Conservation (phyloP, 441 rosid genomes). For the Gossypium davidsonii region DNA sequence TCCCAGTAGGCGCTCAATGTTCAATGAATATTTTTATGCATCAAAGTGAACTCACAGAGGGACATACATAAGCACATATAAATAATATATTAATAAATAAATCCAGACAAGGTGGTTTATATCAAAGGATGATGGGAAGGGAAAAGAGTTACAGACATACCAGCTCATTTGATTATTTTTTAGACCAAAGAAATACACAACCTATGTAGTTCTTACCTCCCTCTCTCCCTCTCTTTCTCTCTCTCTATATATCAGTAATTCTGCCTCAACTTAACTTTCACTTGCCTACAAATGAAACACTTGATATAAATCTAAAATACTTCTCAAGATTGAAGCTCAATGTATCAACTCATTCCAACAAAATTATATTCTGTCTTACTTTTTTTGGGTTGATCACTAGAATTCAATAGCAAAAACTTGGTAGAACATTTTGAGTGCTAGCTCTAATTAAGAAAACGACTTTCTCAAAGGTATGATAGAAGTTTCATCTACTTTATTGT, state of each 20-base stretch:
- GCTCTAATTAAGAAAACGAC: not conserved
- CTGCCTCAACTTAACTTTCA: not conserved
- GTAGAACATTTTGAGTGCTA: not conserved
- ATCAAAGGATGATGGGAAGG: not conserved
- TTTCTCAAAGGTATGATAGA: not conserved
- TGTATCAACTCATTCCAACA: not conserved
- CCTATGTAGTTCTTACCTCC: not conserved
- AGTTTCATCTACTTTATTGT: not conserved
- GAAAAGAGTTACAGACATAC: not conserved
- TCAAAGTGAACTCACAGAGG: not conserved
- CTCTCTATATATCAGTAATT: not conserved
- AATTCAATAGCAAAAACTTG: not conserved
- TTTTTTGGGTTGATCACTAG: not conserved
- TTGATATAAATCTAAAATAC: not conserved
- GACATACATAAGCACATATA: not conserved
- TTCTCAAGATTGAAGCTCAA: not conserved
- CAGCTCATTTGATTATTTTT: not conserved
- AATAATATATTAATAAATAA: slow-evolving; percentile 3
- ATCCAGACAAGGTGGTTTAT: not conserved
- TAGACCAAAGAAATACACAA: not conserved
- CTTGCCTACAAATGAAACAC: not conserved
- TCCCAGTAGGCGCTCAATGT: not conserved
- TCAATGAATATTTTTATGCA: not conserved
- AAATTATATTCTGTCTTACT: not conserved
- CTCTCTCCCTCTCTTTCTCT: not conserved